A percentile compares a stretch with the other conserved stretches of the same genome.
Evolutionary conservation across 306 rosid genomes (phyloP).

Genomic region (Senna tora): DNA sequence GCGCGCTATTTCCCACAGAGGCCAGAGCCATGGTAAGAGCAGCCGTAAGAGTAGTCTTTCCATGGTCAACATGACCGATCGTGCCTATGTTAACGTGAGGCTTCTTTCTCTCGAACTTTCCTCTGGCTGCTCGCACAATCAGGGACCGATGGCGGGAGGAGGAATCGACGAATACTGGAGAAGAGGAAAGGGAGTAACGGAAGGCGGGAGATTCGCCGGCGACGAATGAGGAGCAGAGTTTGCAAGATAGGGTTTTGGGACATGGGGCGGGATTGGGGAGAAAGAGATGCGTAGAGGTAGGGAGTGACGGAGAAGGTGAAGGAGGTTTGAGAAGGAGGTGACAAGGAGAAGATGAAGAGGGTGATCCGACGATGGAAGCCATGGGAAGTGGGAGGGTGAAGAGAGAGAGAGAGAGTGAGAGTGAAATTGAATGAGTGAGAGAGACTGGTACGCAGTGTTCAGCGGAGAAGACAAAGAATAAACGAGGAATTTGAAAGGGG

Average conservation of each 20-base stretch:
- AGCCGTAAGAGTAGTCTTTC: slow-evolving; percentile 45
- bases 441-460: neutral
- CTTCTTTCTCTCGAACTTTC: slow-evolving; percentile 44
- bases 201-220: neutral
- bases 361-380: slow-evolving; percentile 1
- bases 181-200: neutral
- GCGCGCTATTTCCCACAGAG: slow-evolving; percentile 42
- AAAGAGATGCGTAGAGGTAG: neutral
- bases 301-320: neutral
- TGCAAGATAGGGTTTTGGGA: slow-evolving; percentile 15
- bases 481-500: neutral
- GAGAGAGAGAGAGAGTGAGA: neutral
- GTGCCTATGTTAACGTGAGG: slow-evolving; percentile 49
- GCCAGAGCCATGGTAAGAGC: slow-evolving; percentile 48
- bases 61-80: slow-evolving; percentile 45
- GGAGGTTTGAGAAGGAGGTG: slow-evolving; percentile 7
- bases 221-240: slow-evolving; percentile 2
- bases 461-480: slow-evolving; percentile 2
- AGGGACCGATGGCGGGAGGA: slow-evolving; percentile 10
- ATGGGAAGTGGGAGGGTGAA: neutral
- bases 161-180: neutral
- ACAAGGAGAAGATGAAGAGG: slow-evolving; percentile 2
- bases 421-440: too few relatives aligned
- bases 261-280: neutral
- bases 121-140: slow-evolving; percentile 36